A percentile compares a stretch with the other conserved stretches of the same genome.
These are phyloP conservation scores for Micractinium conductrix DNA, from an alignment of 139 green algal species.

Conservation along the genomic window DNA sequence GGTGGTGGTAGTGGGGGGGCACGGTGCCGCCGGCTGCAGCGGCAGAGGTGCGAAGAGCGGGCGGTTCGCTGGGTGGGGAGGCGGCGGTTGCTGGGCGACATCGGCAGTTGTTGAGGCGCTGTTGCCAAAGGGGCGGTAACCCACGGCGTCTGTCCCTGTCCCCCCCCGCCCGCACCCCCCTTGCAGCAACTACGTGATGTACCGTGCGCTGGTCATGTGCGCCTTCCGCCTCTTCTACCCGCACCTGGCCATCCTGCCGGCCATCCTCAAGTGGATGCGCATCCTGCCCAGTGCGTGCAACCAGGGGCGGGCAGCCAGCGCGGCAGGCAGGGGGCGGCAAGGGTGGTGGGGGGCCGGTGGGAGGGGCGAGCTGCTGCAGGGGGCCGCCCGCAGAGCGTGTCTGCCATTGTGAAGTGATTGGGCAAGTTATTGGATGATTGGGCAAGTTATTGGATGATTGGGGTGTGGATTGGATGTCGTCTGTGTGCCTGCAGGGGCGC, in stretches of 20 bases:
- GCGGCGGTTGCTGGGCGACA: not conserved
- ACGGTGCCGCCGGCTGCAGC: slow-evolving; percentile 53
- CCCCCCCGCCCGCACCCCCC: not conserved
- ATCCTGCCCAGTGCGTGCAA: slow-evolving; percentile 27
- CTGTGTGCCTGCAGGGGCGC: slow-evolving; percentile 34
- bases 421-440: not conserved
- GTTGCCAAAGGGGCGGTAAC: too few species aligned
- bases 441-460: not conserved
- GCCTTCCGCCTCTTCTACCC: slow-evolving; percentile 59
- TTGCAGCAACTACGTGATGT: slow-evolving; percentile 39
- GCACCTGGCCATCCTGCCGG: slow-evolving; percentile 36
- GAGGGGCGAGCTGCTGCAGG: too few species aligned
- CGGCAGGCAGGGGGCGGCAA: too few species aligned
- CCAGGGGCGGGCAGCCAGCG: not conserved
- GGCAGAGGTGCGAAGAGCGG: not conserved
- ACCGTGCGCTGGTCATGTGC: slow-evolving; percentile 43
- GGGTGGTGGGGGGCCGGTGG: too few species aligned
- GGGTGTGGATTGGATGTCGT: not conserved
- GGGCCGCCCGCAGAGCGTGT: too few species aligned
- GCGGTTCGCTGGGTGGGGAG: not conserved
- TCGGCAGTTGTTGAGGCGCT: not conserved
- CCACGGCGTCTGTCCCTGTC: too few species aligned
- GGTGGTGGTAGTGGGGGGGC: not conserved
- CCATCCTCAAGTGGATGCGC: slow-evolving; percentile 34
- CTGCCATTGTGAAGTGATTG: too few species aligned